Conservation (phyloP, 129 eudicot genomes). For the Helichrysum umbraculigerum region DNA sequence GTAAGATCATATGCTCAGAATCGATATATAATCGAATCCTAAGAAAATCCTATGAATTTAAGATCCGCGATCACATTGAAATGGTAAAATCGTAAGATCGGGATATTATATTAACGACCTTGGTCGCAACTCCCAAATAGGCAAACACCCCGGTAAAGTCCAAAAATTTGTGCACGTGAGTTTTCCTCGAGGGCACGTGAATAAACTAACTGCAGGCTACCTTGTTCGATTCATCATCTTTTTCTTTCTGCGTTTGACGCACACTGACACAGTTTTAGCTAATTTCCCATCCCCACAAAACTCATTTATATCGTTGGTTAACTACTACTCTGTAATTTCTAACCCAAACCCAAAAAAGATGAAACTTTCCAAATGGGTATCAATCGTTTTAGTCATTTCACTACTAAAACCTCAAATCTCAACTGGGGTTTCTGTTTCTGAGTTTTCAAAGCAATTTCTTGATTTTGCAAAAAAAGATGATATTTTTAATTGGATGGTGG, state of each 20-base stretch:
- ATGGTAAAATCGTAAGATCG: no score
- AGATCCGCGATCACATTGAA: no score
- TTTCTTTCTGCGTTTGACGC: neutral
- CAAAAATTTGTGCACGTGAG: neutral
- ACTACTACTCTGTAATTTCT: no score
- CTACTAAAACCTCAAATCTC: conserved; percentile 29
- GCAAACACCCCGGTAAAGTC: no score
- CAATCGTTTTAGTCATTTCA: conserved; percentile 4
- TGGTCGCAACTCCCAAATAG: no score
- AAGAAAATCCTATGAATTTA: no score
- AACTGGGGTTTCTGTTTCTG: conserved; percentile 19
- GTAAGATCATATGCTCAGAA: no score
- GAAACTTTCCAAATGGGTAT: conserved; percentile 30
- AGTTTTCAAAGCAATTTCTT: conserved; percentile 46
- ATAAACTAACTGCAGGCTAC: neutral
- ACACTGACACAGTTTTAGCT: neutral
- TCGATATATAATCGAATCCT: no score
- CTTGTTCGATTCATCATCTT: neutral
- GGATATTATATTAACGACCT: no score
- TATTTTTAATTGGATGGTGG: conserved; percentile 64
- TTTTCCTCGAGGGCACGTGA: neutral
- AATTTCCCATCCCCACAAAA: neutral
- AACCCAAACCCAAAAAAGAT: neutral
- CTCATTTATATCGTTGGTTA: neutral
- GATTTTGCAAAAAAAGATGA: conserved; percentile 46